phyloP scores from a whole-genome alignment of 257 asterid genomes.

The Solanum okadae region DNA sequence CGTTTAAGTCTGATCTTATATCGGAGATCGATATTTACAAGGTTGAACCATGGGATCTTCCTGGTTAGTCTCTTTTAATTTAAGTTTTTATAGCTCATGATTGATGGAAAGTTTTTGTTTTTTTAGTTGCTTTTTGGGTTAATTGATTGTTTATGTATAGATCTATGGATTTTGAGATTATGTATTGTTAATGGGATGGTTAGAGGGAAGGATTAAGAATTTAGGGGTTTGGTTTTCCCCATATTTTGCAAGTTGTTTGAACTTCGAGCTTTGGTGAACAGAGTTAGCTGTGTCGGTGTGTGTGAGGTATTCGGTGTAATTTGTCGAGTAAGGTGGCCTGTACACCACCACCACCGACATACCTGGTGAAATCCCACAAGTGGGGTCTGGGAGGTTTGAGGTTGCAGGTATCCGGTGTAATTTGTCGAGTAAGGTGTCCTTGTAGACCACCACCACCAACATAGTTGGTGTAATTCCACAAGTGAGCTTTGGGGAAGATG shows the following conservation, averaged over 20 bases:
- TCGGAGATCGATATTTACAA: slow-evolving; percentile 88
- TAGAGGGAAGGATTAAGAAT: background rate
- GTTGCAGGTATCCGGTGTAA: background rate
- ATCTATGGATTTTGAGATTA: background rate
- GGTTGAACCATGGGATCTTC: slow-evolving; percentile 97
- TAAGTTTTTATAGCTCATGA: background rate
- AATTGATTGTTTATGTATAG: background rate
- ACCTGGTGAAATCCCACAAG: background rate
- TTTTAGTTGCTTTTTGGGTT: background rate
- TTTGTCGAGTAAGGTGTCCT: background rate
- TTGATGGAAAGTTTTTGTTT: background rate
- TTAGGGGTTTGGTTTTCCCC: background rate
- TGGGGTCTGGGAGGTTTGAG: background rate
- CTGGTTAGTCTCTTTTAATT: slow-evolving; percentile 31
- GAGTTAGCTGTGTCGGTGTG: background rate
- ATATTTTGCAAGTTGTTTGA: background rate
- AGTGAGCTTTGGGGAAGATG: background rate
- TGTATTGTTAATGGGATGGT: background rate
- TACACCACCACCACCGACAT: background rate
- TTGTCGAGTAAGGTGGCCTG: background rate
- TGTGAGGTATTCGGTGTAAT: background rate
- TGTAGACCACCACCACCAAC: background rate
- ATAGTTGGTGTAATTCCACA: background rate
- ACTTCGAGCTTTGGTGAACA: background rate
- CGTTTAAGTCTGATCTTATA: slow-evolving; percentile 58